Conservation (phyloP, 495 filamentous ascomycete species). For the Hyaloscypha hepaticicola region DNA sequence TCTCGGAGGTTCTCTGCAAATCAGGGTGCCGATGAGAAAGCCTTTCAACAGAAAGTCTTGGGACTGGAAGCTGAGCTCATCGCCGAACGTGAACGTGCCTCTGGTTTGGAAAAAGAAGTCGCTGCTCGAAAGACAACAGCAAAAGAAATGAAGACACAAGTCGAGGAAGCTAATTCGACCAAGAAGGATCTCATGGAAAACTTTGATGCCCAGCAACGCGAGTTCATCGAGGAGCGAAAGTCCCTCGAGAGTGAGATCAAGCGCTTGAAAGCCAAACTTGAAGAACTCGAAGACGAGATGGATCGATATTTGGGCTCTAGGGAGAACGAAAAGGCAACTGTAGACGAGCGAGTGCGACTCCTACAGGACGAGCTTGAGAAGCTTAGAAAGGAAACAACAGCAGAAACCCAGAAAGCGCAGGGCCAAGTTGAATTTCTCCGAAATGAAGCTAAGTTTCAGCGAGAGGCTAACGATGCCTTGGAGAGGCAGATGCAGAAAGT, state of each 20-base stretch:
- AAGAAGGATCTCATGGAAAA: constrained; percentile 95
- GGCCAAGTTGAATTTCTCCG: constrained; percentile 55
- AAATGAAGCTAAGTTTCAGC: constrained; percentile 54
- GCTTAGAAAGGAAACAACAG: constrained; percentile 52
- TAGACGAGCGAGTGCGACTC: constrained; percentile 65
- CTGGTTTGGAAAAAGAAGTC: constrained; percentile 61
- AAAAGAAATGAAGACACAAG: constrained; percentile 64
- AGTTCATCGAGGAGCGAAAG: constrained; percentile 82
- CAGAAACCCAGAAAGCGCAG: constrained; percentile 56
- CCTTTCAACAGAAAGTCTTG: constrained; percentile 54
- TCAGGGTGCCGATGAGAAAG: constrained; percentile 63
- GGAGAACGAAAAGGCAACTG: constrained; percentile 69
- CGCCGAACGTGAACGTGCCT: constrained; percentile 51
- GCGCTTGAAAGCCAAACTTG: constrained; percentile 68
- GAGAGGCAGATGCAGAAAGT: constrained; percentile 52
- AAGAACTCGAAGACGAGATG: constrained; percentile 88
- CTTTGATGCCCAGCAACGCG: constrained; percentile 84
- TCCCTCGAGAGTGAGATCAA: constrained; percentile 76
- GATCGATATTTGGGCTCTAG: constrained; percentile 79
- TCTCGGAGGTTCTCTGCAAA: constrained; percentile 68
- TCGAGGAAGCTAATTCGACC: constrained; percentile 82
- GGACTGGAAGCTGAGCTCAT: constrained; percentile 77
- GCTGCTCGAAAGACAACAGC: constrained; percentile 55
- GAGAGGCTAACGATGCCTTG: constrained; percentile 51
- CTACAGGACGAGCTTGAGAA: constrained; percentile 71